Percentiles rank a stretch among this genome's conserved stretches.
These are phyloP conservation scores for Pythium rishiriense DNA, from an alignment of 352 stramenopile genomes.

Conservation along the genomic window DNA sequence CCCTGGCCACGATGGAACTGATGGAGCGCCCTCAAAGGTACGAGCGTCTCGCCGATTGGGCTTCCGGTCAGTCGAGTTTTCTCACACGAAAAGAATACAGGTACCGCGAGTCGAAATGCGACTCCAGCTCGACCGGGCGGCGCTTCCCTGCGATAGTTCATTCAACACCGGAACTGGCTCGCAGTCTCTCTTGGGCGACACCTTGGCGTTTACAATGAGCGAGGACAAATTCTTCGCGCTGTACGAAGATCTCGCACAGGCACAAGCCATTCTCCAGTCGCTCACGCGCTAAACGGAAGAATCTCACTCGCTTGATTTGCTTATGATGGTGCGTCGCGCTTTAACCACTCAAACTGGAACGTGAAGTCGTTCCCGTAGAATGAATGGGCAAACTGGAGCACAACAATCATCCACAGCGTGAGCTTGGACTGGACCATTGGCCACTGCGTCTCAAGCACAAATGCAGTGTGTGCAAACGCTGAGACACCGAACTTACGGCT, in stretches of 20 bases:
- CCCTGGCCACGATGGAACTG: background rate
- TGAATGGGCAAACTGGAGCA: slow-evolving; percentile 11
- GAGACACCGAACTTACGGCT: slow-evolving; percentile 15
- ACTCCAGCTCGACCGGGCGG: slow-evolving; percentile 15
- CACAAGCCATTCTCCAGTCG: slow-evolving; percentile 13
- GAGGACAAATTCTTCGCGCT: slow-evolving; percentile 26
- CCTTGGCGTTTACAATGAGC: slow-evolving; percentile 14
- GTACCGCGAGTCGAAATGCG: slow-evolving; percentile 15
- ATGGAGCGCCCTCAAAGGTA: background rate
- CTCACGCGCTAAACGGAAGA: slow-evolving; percentile 2
- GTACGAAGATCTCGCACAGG: slow-evolving; percentile 26
- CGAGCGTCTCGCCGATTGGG: background rate
- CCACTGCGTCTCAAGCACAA: slow-evolving; percentile 30
- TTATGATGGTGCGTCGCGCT: background rate
- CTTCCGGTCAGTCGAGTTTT: no score
- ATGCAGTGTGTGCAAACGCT: slow-evolving; percentile 18
- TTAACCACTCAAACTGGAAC: slow-evolving; percentile 28
- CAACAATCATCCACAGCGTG: slow-evolving; percentile 19
- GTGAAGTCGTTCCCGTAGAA: slow-evolving; percentile 22
- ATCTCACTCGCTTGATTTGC: background rate
- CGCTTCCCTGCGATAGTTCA: background rate
- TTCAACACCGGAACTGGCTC: background rate
- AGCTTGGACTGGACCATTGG: slow-evolving; percentile 29
- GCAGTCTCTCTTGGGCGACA: background rate
- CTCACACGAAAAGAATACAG: slow-evolving; percentile 4